A percentile compares a stretch with the other conserved stretches of the same genome.
Evolutionary conservation across 2,329 filamentous ascomycete species (phyloP).

Genomic region (Diaporthe sp.): DNA sequence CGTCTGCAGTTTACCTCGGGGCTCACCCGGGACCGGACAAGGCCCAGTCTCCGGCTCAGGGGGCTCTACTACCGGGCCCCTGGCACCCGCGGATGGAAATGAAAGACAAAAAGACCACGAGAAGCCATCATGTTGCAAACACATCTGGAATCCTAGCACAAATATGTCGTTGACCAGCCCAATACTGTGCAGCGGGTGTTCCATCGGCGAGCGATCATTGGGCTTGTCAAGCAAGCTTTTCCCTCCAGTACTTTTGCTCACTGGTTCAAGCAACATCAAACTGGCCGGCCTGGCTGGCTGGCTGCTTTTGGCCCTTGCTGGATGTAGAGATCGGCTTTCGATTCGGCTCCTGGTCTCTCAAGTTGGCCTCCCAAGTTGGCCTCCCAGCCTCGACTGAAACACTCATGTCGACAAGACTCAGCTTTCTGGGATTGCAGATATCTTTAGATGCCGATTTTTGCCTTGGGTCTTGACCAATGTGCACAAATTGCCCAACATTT

Average conservation of each 20-base stretch:
- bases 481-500: background rate
- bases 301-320: background rate
- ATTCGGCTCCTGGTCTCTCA: background rate
- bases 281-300: background rate
- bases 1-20: background rate
- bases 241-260: too few species aligned
- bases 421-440: background rate
- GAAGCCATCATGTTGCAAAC: background rate
- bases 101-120: background rate
- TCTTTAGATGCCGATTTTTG: background rate
- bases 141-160: background rate
- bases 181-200: background rate
- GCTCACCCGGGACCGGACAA: background rate
- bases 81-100: background rate
- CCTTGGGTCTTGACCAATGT: background rate
- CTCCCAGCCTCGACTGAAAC: background rate
- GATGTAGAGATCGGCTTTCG: background rate
- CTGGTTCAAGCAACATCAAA: background rate
- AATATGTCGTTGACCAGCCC: background rate
- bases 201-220: background rate
- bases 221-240: background rate
- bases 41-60: background rate
- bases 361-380: background rate
- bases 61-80: background rate
- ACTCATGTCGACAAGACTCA: background rate